phyloP scores from a whole-genome alignment of 2,329 filamentous ascomycete genomes.

The Amphichorda felina region DNA sequence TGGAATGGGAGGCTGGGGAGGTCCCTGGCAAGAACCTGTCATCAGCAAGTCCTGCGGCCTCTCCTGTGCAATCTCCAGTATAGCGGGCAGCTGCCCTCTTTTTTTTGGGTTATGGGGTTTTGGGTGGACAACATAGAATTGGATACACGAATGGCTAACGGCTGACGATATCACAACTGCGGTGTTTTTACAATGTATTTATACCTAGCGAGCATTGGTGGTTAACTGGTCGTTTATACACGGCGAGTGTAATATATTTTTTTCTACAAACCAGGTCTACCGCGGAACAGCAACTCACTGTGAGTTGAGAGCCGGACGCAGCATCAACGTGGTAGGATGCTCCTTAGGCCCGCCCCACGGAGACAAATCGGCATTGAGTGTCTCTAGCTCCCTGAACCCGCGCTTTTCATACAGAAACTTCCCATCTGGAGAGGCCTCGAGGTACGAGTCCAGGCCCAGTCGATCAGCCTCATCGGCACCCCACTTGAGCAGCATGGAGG shows the following conservation, averaged over 20 bases:
- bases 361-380: slow-evolving; percentile 12
- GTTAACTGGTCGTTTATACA: no score
- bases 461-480: slow-evolving; percentile 21
- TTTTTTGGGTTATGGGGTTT: no score
- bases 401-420: slow-evolving; percentile 19
- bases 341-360: slow-evolving; percentile 15
- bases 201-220: no score
- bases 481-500: slow-evolving; percentile 14
- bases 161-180: no score
- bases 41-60: no score
- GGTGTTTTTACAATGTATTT: no score
- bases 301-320: slow-evolving; percentile 6
- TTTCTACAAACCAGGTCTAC: no score
- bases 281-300: no score
- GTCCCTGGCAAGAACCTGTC: slow-evolving; percentile 1
- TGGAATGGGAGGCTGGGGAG: slow-evolving; percentile 21
- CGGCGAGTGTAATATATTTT: no score
- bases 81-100: no score
- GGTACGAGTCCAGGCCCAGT: slow-evolving; percentile 20
- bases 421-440: slow-evolving; percentile 22
- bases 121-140: background rate
- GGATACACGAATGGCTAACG: no score
- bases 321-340: slow-evolving; percentile 10
- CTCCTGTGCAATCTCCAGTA: no score
- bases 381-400: slow-evolving; percentile 19